These are phyloP conservation scores for Senna tora DNA, from an alignment of 306 rosid species.

Conservation along the genomic window DNA sequence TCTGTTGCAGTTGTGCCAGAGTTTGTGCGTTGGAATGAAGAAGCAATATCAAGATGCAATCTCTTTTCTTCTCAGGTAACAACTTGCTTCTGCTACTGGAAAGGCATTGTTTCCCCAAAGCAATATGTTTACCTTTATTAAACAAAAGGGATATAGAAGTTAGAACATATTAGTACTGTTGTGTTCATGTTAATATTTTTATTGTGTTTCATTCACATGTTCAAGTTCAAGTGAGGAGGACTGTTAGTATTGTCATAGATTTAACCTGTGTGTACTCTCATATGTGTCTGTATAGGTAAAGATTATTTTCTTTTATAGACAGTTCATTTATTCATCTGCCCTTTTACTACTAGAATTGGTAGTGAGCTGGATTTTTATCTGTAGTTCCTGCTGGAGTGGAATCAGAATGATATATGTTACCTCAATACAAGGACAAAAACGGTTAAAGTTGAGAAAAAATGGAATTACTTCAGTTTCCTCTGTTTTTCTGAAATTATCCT, in stretches of 20 bases:
- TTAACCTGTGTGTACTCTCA: not conserved
- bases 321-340: not conserved
- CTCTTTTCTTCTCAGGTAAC: constrained; percentile 74
- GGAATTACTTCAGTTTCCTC: not conserved
- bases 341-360: not conserved
- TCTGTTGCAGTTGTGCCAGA: constrained; percentile 74
- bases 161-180: not conserved
- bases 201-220: not conserved
- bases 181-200: not conserved
- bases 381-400: not conserved
- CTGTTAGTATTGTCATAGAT: not conserved
- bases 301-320: not conserved
- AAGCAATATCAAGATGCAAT: constrained; percentile 70
- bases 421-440: not conserved
- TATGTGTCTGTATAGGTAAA: not conserved
- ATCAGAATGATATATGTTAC: not conserved
- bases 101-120: not conserved
- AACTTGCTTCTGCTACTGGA: constrained; percentile 21
- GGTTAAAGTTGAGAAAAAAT: not conserved
- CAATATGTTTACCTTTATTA: not conserved
- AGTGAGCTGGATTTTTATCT: not conserved
- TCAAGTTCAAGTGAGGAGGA: not conserved
- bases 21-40: constrained; percentile 82
- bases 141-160: not conserved
- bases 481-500: no score